Base-by-base conservation (phyloP, 1,284 basidiomycete genomes). In the Tilletia walkeri region DNA sequence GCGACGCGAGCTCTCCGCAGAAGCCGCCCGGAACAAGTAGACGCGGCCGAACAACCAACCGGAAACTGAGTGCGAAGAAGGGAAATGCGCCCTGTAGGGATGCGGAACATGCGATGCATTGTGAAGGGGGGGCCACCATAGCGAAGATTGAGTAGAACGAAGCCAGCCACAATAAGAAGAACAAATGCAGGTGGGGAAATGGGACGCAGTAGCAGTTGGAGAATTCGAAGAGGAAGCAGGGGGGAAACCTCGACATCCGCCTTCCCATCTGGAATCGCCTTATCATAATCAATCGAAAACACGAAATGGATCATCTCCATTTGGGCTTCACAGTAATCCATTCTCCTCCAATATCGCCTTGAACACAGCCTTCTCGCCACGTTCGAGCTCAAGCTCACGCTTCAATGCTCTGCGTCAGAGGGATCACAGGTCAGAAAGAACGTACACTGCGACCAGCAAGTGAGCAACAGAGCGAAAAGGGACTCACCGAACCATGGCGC, bases 401-500 rank as follows among this genome's bases (percentile, higher is more conserved):
- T 70, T 70, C 30, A 78, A 65, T 14, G 68, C 48, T 49, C 69
- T 70, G 61, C 41, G 39, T 38, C 20, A n/a, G 38, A 34, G 39
- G 36, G 65, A n/a, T 16, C 10, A 53, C 34, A 48, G 36, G 5
- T 7, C 45, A 56, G 67, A 48, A 14, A 63, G 53, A 20, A 24
- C 14, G 68, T 48, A 39, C 18, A 39, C 24, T 7, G 24, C 59
- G 7, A 24, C 10, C 1, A 1, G 14, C 16, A 56, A 10, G 10
- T 56, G 24, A 10, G 24, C 20, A 14, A 14, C 1, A 56, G 24
- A 56, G 14, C 14, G 53, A 30, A 30, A 30, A 30, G 24, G 24
- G 30, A 69, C 70, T 72, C 50, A 72, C 71, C 76, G 74, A 68
- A 77, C 79, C 63, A 76, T 70, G 2, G 71, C 69, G 65, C 69